Evolutionary conservation across 495 filamentous ascomycete species (phyloP).

Genomic region (Elasticomyces elasticus): DNA sequence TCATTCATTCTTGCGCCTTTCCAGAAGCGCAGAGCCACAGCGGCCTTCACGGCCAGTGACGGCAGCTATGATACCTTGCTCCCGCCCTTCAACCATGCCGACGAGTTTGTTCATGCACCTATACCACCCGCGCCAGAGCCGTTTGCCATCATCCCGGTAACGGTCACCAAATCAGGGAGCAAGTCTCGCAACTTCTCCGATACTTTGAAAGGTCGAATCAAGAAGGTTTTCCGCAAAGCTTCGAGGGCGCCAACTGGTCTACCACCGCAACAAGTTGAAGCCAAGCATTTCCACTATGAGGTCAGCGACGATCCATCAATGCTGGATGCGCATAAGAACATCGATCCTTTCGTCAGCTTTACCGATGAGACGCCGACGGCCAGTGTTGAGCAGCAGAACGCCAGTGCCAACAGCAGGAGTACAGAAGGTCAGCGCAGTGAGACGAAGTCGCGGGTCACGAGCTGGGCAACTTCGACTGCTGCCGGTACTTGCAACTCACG

Average conservation of each 20-base stretch:
- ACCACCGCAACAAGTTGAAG: conserved; percentile 22
- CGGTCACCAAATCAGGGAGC: neutral
- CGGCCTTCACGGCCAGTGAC: conserved; percentile 7
- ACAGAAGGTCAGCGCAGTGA: neutral
- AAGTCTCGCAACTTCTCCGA: conserved; percentile 17
- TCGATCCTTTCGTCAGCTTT: neutral
- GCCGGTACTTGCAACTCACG: conserved; percentile 38
- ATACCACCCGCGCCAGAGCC: neutral
- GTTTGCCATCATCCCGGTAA: neutral
- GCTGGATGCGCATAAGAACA: neutral
- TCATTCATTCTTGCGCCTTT: conserved; percentile 30
- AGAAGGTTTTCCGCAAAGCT: conserved; percentile 17
- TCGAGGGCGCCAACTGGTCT: conserved; percentile 9
- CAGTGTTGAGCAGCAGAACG: neutral
- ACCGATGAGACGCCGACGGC: neutral
- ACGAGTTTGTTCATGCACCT: neutral
- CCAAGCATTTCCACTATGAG: conserved; percentile 15
- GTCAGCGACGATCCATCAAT: neutral
- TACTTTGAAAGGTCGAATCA: conserved; percentile 19
- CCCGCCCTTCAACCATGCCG: conserved; percentile 15
- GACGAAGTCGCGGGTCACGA: conserved; percentile 54
- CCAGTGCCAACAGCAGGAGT: conserved; percentile 3
- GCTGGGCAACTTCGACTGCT: conserved; percentile 60
- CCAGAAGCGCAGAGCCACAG: conserved; percentile 20
- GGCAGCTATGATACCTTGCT: conserved; percentile 18